Evolutionary conservation across 1,284 basidiomycete species (phyloP), one percentile per base, ranked within the genome.

Genomic region (Apiotrichum gamsii): DNA sequence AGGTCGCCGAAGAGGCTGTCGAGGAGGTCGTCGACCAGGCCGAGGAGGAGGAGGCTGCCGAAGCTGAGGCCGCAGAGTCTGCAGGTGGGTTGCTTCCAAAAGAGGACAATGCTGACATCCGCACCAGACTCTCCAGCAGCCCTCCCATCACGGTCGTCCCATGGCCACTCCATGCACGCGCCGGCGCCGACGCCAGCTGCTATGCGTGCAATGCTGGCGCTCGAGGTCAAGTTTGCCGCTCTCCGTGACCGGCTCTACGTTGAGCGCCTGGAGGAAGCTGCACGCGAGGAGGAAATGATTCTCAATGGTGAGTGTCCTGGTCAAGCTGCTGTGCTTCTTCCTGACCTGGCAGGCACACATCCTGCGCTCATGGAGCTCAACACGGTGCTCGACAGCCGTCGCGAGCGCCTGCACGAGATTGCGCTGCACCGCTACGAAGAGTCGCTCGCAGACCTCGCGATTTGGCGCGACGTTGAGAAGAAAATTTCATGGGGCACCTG

Each of bases 171-270:
- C 1, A 63, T 65, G 1, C 69, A 72, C 46, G 62, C 64, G 0
- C 63, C 71, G 8, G 65, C 66, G 4, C 70, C 70, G 0, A 64
- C 64, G 0, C 33, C 66, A 21, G 76, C 78, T 33, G 76, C 77
- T 3, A 72, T 79, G 59, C 75, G 77, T 36, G 72, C 73, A 0
- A 60, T 80, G 21, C 69, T 78, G 18, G 73, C 72, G 52, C 76
- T 80, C 39, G 79, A 80, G 60, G 72, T 80, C 57, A 75, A 76
- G 30, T 78, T 79, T 51, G 78, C 78, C 1, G 70, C 74, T 29
- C 58, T 80, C 34, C 61, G 79, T 21, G 78, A 80, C 60, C 68
- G 74, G 30, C 69, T 80, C 18, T 80, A 78, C 59, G 60, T 78
- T 28, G 79, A 80, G 57, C 63, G 77, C 5, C 72, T 79, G 61